These are phyloP conservation scores for Yamadazyma epiphylla DNA, from an alignment of 1,139 yeast genomes.

Conservation along the genomic window DNA sequence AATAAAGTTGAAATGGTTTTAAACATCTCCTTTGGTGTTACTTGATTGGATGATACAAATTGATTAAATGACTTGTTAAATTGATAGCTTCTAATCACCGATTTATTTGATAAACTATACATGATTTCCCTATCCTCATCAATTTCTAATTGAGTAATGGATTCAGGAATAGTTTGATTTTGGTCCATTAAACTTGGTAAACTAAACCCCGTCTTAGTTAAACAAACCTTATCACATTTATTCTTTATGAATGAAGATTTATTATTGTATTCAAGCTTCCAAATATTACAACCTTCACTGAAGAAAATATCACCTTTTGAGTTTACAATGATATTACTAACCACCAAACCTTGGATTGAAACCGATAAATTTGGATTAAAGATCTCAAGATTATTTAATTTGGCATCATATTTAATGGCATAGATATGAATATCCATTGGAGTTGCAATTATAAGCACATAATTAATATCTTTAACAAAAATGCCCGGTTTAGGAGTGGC, in stretches of 20 bases:
- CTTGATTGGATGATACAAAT: conserved; percentile 33
- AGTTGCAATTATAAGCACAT: conserved; percentile 74
- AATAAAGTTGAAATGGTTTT: conserved; percentile 59
- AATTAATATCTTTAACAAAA: conserved; percentile 73
- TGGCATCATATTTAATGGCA: conserved; percentile 59
- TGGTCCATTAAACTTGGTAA: conserved; percentile 45
- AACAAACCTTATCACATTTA: conserved; percentile 77
- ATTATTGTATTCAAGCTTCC: conserved; percentile 86
- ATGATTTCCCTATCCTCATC: conserved; percentile 76
- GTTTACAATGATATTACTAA: conserved; percentile 57
- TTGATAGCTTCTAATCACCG: conserved; percentile 78
- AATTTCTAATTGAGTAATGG: conserved; percentile 58
- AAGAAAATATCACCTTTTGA: conserved; percentile 76
- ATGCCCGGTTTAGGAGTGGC: conserved; percentile 78
- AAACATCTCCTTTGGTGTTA: conserved; percentile 47
- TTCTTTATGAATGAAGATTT: conserved; percentile 86
- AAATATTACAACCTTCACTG: conserved; percentile 73
- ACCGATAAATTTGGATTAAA: conserved; percentile 83
- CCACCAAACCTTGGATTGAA: conserved; percentile 73
- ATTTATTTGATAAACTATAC: conserved; percentile 79
- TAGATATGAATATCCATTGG: conserved; percentile 73
- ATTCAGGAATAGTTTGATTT: conserved; percentile 47
- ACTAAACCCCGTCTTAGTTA: conserved; percentile 61
- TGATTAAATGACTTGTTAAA: conserved; percentile 38
- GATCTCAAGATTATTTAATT: conserved; percentile 57